These are phyloP conservation scores for Exophiala mesophila DNA, from an alignment of 2,329 filamentous ascomycete genomes.

Conservation along the genomic window DNA sequence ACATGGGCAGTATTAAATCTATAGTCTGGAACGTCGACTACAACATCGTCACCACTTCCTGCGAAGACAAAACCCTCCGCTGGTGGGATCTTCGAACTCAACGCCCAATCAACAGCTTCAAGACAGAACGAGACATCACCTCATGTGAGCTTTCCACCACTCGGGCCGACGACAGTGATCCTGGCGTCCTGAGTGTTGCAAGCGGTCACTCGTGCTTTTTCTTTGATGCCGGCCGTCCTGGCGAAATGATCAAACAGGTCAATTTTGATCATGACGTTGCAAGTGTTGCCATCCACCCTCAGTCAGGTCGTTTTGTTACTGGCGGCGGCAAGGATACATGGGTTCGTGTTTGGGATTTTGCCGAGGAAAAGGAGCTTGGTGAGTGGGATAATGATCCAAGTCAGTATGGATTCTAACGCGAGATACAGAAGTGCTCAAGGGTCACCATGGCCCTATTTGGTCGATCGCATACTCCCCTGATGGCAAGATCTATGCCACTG, in stretches of 20 bases:
- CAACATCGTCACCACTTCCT: constrained; percentile 84
- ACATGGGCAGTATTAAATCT: constrained; percentile 86
- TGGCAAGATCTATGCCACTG: constrained; percentile 91
- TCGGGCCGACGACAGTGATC: constrained; percentile 58
- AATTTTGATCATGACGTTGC: constrained; percentile 80
- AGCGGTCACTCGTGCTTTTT: constrained; percentile 95
- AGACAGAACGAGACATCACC: constrained; percentile 78
- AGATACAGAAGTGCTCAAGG: constrained; percentile 76
- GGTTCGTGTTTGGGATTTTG: constrained; percentile 91
- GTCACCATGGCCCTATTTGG: constrained; percentile 97
- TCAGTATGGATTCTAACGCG: constrained; percentile 22
- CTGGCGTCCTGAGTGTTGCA: constrained; percentile 77
- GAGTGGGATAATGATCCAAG: constrained; percentile 30
- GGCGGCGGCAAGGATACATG: constrained; percentile 90
- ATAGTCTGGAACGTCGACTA: constrained; percentile 90
- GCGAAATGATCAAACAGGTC: constrained; percentile 68
- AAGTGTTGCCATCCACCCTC: constrained; percentile 81
- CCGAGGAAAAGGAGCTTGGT: constrained; percentile 74
- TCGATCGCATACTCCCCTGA: constrained; percentile 92
- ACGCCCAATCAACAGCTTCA: constrained; percentile 68
- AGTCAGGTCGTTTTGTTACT: constrained; percentile 76
- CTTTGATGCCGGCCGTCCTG: constrained; percentile 71
- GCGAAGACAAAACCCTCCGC: constrained; percentile 81
- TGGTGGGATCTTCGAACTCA: constrained; percentile 88
- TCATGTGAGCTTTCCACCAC: constrained; percentile 82